Conservation (phyloP, 2,329 filamentous ascomycete species). For the Penicillium sp. region DNA sequence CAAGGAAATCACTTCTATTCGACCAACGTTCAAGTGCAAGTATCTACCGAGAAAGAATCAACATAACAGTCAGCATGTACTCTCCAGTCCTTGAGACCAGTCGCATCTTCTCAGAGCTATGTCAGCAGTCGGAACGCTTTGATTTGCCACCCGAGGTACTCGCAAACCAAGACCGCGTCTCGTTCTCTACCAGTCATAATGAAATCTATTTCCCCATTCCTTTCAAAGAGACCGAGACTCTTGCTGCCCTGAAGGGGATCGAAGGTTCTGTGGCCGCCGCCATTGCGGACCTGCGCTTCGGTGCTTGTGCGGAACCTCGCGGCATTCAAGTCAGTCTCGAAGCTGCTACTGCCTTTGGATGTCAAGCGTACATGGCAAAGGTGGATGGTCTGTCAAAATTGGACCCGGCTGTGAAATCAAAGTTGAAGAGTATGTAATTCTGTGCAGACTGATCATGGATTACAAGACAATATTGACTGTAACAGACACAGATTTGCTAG, state of each 20-base stretch:
- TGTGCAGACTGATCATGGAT: background rate
- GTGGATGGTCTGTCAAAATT: constrained; percentile 40
- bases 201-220: constrained; percentile 45
- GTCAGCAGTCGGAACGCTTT: constrained; percentile 35
- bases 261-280: constrained; percentile 61
- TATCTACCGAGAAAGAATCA: background rate
- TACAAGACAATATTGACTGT: background rate
- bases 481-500: constrained; percentile 67
- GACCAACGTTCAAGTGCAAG: background rate
- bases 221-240: constrained; percentile 54
- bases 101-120: constrained; percentile 39
- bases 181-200: constrained; percentile 38
- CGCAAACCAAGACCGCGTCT: constrained; percentile 33
- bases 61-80: constrained; percentile 26
- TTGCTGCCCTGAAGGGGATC: constrained; percentile 57
- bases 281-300: constrained; percentile 56
- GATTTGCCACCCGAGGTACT: constrained; percentile 33
- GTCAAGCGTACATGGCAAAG: constrained; percentile 44
- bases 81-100: constrained; percentile 37
- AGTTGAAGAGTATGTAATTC: constrained; percentile 35
- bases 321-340: constrained; percentile 39
- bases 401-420: constrained; percentile 38
- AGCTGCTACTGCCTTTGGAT: constrained; percentile 41
- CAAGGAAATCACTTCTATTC: background rate
- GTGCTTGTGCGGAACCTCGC: constrained; percentile 38